Conservation (phyloP, 1,139 yeast species). For the Pichia sp. region DNA sequence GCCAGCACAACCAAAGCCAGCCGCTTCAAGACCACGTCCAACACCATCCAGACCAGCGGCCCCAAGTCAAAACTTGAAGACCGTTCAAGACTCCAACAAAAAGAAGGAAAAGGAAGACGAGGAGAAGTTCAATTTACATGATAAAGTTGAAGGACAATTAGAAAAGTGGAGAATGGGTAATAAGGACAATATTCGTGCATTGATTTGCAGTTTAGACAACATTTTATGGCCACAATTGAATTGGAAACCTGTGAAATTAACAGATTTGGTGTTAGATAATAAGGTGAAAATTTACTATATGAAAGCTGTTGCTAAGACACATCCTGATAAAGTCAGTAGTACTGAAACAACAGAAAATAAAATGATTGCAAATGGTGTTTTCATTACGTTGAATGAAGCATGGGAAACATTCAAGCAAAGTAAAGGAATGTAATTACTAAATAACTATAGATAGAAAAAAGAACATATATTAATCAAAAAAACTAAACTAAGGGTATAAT, state of each 20-base stretch:
- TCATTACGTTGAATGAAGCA: constrained; percentile 77
- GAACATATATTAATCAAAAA: background rate
- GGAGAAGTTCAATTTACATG: constrained; percentile 58
- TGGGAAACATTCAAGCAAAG: constrained; percentile 80
- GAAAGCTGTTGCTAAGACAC: constrained; percentile 93
- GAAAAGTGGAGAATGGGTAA: constrained; percentile 70
- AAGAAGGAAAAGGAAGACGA: constrained; percentile 51
- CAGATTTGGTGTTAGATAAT: constrained; percentile 86
- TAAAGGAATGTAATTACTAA: constrained; percentile 4
- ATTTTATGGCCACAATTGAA: constrained; percentile 61
- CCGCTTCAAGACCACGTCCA: constrained; percentile 30
- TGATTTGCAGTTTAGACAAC: constrained; percentile 63
- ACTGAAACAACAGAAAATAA: constrained; percentile 62
- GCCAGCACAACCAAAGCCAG: constrained; percentile 17
- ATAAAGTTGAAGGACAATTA: constrained; percentile 54
- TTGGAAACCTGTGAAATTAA: constrained; percentile 64
- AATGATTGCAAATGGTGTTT: constrained; percentile 85
- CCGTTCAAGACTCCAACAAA: constrained; percentile 40
- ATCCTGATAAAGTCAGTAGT: constrained; percentile 82
- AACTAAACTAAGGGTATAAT: constrained; percentile 22
- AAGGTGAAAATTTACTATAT: constrained; percentile 84
- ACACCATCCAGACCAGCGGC: constrained; percentile 24
- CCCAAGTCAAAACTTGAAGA: constrained; percentile 11
- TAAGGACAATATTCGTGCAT: constrained; percentile 73
- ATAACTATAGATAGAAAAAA: background rate